A percentile compares a stretch with the other conserved stretches of the same genome.
Conservation (phyloP, 441 rosid genomes). For the Biscutella laevigata region DNA sequence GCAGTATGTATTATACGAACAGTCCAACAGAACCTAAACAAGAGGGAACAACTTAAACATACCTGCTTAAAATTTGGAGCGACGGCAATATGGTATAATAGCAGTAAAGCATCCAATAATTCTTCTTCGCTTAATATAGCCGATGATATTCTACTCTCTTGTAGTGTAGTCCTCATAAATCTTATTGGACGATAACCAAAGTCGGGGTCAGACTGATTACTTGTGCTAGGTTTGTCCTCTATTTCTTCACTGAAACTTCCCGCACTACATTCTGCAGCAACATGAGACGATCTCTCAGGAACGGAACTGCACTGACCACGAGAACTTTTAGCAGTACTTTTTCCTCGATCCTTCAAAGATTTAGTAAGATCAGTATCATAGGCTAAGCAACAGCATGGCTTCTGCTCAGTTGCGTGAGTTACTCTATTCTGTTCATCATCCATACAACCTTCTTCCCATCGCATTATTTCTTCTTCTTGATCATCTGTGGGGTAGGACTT, state of each 20-base stretch:
- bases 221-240: conserved; percentile 82
- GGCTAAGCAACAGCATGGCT: conserved; percentile 93
- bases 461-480: conserved; percentile 64
- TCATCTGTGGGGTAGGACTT: conserved; percentile 64
- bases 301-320: conserved; percentile 53
- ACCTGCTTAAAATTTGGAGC: conserved; percentile 98
- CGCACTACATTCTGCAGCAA: conserved; percentile 69
- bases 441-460: conserved; percentile 96
- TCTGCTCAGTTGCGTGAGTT: conserved; percentile 65
- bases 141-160: conserved; percentile 52
- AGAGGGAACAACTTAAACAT: conserved; percentile 4
- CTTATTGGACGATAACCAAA: conserved; percentile 63
- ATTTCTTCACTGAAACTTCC: conserved; percentile 83
- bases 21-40: neutral
- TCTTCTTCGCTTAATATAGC: conserved; percentile 84
- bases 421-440: conserved; percentile 75
- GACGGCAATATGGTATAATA: conserved; percentile 79
- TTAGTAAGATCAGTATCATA: conserved; percentile 61
- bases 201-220: conserved; percentile 83
- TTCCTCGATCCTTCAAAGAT: conserved; percentile 54
- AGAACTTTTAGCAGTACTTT: conserved; percentile 47
- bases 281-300: conserved; percentile 82
- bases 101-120: conserved; percentile 69
- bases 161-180: conserved; percentile 42
- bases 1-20: conserved; percentile 1